Conservation (phyloP, 2,329 filamentous ascomycete species). For the Aschersonia sp. region DNA sequence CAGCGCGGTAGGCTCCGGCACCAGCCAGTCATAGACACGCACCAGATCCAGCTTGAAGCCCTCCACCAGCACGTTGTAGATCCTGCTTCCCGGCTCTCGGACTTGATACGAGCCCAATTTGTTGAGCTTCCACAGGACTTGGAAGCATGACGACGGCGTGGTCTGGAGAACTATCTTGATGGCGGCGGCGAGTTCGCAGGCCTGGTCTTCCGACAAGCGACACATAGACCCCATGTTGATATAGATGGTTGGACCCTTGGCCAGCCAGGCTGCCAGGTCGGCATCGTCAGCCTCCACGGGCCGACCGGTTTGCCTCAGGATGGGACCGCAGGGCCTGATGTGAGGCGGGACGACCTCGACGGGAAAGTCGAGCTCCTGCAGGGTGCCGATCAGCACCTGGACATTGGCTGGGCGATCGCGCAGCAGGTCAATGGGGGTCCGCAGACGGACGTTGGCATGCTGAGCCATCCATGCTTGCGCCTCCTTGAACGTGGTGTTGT, state of each 20-base stretch:
- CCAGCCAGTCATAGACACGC: slow-evolving; percentile 24
- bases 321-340: slow-evolving; percentile 30
- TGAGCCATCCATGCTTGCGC: slow-evolving; percentile 4
- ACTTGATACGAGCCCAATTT: slow-evolving; percentile 6
- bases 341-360: slow-evolving; percentile 19
- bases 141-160: slow-evolving; percentile 4
- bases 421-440: slow-evolving; percentile 10
- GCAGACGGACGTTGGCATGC: slow-evolving; percentile 7
- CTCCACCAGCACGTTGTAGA: slow-evolving; percentile 10
- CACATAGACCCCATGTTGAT: slow-evolving; percentile 31
- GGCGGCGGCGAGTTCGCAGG: slow-evolving; percentile 21
- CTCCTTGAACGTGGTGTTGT: slow-evolving; percentile 7
- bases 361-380: slow-evolving; percentile 24
- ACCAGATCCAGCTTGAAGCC: slow-evolving; percentile 16
- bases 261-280: slow-evolving; percentile 27
- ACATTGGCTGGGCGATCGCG: slow-evolving; percentile 5
- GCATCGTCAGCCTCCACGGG: slow-evolving; percentile 21
- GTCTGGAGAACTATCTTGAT: slow-evolving; percentile 20
- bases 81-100: not conserved
- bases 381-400: slow-evolving; percentile 13
- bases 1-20: slow-evolving; percentile 20
- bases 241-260: slow-evolving; percentile 25
- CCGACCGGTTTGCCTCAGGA: slow-evolving; percentile 17
- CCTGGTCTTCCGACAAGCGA: slow-evolving; percentile 16
- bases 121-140: slow-evolving; percentile 21